Conservation (phyloP, 2,329 filamentous ascomycete species). For the Akanthomyces uredinophilus region DNA sequence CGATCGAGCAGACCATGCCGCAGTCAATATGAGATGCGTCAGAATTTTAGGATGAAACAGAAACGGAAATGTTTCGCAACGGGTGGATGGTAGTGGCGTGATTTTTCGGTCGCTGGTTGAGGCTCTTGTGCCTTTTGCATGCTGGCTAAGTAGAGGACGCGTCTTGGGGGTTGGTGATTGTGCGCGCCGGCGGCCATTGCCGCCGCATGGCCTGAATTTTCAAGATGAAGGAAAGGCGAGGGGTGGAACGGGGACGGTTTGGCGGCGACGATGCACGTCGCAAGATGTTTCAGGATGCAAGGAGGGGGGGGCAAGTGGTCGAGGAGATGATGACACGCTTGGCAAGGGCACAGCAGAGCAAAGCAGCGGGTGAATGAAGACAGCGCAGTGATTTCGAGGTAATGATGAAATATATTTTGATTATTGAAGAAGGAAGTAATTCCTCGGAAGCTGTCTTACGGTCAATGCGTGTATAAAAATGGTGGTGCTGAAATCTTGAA, state of each 20-base stretch:
- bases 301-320: neutral
- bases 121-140: neutral
- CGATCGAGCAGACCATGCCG: neutral
- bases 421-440: neutral
- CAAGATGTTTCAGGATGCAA: constrained; percentile 11
- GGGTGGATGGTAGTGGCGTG: constrained; percentile 3
- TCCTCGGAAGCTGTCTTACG: neutral
- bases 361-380: neutral
- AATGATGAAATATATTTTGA: neutral
- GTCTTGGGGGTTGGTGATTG: neutral
- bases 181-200: neutral
- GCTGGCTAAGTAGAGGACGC: too few relatives aligned
- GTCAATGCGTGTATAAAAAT: too few relatives aligned
- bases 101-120: neutral
- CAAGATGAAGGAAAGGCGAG: neutral
- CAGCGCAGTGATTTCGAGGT: neutral
- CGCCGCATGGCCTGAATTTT: too few relatives aligned
- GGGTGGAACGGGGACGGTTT: neutral
- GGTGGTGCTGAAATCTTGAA: too few relatives aligned
- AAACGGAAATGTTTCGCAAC: constrained; percentile 9
- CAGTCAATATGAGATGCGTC: neutral
- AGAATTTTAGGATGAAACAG: constrained; percentile 7
- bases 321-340: constrained; percentile 6
- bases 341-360: neutral
- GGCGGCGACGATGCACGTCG: constrained; percentile 12